phyloP scores from a whole-genome alignment of 345 rosid species.

The Eucalyptus regnans region DNA sequence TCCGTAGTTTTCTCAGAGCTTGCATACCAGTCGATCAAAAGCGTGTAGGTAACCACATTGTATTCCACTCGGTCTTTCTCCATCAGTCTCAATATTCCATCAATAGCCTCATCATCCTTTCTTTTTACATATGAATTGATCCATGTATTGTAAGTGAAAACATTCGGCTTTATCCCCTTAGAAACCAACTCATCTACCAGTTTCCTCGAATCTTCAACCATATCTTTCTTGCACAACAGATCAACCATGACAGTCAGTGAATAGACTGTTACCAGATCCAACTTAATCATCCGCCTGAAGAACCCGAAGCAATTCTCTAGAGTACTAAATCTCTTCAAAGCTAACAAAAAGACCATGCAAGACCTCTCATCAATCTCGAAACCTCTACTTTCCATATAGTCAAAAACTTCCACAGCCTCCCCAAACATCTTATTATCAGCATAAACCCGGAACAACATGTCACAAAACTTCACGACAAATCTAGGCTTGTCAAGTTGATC shows the following conservation, averaged over 20 bases:
- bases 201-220: slow-evolving; percentile 32
- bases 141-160: slow-evolving; percentile 58
- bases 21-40: slow-evolving; percentile 30
- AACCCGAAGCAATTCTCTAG: slow-evolving; percentile 35
- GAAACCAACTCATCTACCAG: slow-evolving; percentile 29
- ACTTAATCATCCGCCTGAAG: slow-evolving; percentile 45
- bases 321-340: slow-evolving; percentile 36
- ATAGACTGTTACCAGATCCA: slow-evolving; percentile 33
- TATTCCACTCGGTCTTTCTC: slow-evolving; percentile 32
- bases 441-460: slow-evolving; percentile 61
- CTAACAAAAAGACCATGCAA: slow-evolving; percentile 60
- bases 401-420: slow-evolving; percentile 44
- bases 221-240: slow-evolving; percentile 53
- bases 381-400: slow-evolving; percentile 36
- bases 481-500: slow-evolving; percentile 1
- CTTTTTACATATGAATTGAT: slow-evolving; percentile 43
- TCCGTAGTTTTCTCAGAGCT: slow-evolving; percentile 25
- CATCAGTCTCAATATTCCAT: slow-evolving; percentile 49
- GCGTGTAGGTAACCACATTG: slow-evolving; percentile 52
- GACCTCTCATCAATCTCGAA: slow-evolving; percentile 56
- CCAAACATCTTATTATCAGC: slow-evolving; percentile 46
- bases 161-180: slow-evolving; percentile 53
- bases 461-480: slow-evolving; percentile 39
- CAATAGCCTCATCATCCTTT: slow-evolving; percentile 33
- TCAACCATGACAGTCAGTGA: slow-evolving; percentile 61